These are phyloP conservation scores for Kalanchoe fedtschenkoi DNA, from an alignment of 164 flowering plant genomes.

Conservation along the genomic window DNA sequence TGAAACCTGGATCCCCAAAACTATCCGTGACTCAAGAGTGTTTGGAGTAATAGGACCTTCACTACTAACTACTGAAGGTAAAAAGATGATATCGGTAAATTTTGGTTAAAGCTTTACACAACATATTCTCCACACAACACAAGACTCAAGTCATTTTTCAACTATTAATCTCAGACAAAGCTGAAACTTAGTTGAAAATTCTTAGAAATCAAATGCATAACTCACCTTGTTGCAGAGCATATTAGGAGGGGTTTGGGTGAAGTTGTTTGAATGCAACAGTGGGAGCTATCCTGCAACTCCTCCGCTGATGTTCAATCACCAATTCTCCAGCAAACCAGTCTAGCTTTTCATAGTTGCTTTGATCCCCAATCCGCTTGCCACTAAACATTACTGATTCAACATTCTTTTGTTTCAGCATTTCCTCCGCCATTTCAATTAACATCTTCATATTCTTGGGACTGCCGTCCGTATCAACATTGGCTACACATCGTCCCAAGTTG, in stretches of 20 bases:
- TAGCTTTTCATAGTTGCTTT: constrained; percentile 71
- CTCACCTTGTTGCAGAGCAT: not conserved
- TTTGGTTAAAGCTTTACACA: no score
- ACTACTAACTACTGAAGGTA: not conserved
- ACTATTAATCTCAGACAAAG: no score
- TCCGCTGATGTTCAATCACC: constrained; percentile 83
- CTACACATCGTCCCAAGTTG: constrained; percentile 36
- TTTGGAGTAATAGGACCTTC: not conserved
- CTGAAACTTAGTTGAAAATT: no score
- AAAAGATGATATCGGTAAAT: no score
- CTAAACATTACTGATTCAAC: constrained; percentile 86
- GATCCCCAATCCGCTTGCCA: constrained; percentile 65
- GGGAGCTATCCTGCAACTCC: constrained; percentile 94
- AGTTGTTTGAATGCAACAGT: constrained; percentile 96
- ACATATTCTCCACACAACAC: no score
- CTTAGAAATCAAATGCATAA: not conserved
- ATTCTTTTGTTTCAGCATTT: constrained; percentile 83
- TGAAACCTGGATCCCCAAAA: not conserved
- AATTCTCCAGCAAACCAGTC: constrained; percentile 94
- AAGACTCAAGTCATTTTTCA: no score
- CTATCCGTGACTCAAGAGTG: no score
- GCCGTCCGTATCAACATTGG: constrained; percentile 54
- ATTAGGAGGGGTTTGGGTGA: constrained; percentile 22
- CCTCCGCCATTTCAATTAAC: constrained; percentile 60
- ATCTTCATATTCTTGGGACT: constrained; percentile 54